Evolutionary conservation across 179 eudicot genomes (phyloP).

Genomic region (Pouteria campechiana): DNA sequence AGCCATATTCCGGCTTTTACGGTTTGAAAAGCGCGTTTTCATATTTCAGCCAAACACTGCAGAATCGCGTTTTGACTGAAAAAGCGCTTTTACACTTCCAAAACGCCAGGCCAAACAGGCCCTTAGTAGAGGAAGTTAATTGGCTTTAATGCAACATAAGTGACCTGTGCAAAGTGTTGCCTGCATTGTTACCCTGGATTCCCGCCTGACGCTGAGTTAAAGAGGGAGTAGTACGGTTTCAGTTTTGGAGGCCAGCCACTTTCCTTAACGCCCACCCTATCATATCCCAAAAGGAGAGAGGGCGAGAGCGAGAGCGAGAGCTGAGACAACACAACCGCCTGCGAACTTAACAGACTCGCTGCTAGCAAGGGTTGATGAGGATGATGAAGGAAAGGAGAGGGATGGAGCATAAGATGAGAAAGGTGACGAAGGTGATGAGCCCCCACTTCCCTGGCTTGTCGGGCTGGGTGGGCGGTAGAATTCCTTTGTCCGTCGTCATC

Average conservation of each 20-base stretch:
- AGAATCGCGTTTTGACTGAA: no score
- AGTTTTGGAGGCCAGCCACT: conserved; percentile 51
- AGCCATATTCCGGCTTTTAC: no score
- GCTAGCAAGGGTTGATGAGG: conserved; percentile 51
- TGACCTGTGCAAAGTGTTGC: no score
- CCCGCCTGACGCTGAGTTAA: no score
- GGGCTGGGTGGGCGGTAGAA: conserved; percentile 23
- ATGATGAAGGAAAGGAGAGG: conserved; percentile 56
- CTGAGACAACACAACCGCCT: conserved; percentile 52
- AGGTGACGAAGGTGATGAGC: conserved; percentile 45
- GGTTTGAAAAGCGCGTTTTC: no score
- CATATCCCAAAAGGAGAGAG: conserved; percentile 30
- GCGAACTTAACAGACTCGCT: conserved; percentile 32
- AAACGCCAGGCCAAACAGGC: no score
- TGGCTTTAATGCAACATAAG: no score
- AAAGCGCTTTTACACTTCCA: no score
- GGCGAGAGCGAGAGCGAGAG: conserved; percentile 34
- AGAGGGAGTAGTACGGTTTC: no score
- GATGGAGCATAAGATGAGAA: conserved; percentile 42
- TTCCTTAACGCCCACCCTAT: conserved; percentile 66
- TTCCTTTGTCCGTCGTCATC: conserved; percentile 31
- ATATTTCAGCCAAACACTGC: no score
- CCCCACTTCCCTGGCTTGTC: conserved; percentile 72
- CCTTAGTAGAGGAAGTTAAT: no score
- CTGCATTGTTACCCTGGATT: no score